Conservation (phyloP, 768 basidiomycete genomes). For the Gyrodon lividus region DNA sequence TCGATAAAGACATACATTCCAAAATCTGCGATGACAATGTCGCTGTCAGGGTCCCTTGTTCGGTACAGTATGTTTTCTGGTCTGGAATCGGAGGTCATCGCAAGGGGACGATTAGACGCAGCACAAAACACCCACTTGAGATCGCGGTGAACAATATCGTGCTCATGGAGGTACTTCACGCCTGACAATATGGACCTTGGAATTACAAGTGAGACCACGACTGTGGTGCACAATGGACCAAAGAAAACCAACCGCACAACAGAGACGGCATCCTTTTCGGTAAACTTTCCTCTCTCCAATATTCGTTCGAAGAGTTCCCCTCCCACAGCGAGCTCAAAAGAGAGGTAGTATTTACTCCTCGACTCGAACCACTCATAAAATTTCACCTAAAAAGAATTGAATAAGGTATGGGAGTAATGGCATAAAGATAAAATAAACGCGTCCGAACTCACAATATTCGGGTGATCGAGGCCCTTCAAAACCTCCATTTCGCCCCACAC, state of each 20-base stretch:
- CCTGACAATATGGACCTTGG: slow-evolving; percentile 78
- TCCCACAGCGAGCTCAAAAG: slow-evolving; percentile 90
- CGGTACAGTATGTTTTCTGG: slow-evolving; percentile 97
- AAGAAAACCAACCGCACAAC: slow-evolving; percentile 60
- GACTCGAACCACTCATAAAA: slow-evolving; percentile 98
- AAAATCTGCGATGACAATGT: slow-evolving; percentile 94
- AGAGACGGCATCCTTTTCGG: slow-evolving; percentile 83
- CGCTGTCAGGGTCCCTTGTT: slow-evolving; percentile 70
- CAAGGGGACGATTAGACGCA: not conserved
- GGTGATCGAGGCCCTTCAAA: slow-evolving; percentile 83
- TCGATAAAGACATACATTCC: slow-evolving; percentile 68
- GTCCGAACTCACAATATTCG: slow-evolving; percentile 73
- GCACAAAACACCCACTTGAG: slow-evolving; percentile 61
- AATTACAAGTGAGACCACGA: not conserved
- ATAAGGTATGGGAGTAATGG: not conserved
- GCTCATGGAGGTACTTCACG: slow-evolving; percentile 84
- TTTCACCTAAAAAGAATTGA: slow-evolving; percentile 62
- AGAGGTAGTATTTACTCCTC: slow-evolving; percentile 90
- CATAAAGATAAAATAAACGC: not conserved
- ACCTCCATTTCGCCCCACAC: slow-evolving; percentile 97
- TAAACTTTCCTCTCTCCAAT: slow-evolving; percentile 82
- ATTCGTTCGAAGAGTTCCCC: slow-evolving; percentile 95
- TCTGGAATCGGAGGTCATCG: slow-evolving; percentile 35
- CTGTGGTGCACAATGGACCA: not conserved
- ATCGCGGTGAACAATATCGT: slow-evolving; percentile 95